Evolutionary conservation across 1,139 yeast genomes (phyloP), one percentile per base, ranked within the genome.

Genomic region (Hyphopichia wangnamkhiaoensis): DNA sequence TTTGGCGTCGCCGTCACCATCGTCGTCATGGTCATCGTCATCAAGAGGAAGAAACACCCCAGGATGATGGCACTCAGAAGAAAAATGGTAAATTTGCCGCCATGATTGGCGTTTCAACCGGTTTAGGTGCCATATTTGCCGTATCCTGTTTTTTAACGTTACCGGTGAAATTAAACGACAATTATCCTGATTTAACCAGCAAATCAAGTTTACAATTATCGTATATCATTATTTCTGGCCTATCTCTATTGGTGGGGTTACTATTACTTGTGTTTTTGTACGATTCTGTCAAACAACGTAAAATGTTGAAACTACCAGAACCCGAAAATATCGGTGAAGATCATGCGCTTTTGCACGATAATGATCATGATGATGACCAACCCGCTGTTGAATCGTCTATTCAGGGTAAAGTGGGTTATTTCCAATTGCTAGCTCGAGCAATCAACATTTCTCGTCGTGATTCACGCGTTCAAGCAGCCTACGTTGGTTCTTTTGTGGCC

Each of bases 61-160:
- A n/a, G 9, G 29, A 8, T 15, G 10, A 12, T 9, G 21, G n/a
- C 21, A 10, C 26, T 5, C 38, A 17, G 17, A 44, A 48, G 15
- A 65, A 65, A 40, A 79, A 74, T 48, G 88, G 88, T 2, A 76
- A 72, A 47, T 63, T 73, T 41, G 73, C 85, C 0, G 84, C 88
- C 0, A 50, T 80, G 31, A 73, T 84, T 35, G 91, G 91, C 0
- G 56, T 82, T 3, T 64, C 76, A 35, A 70, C 86, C 10, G 91
- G 91, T 0, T 51, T 80, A 10, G 93, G 93, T 29, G 93, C 91
- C 1, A 72, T 80, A 1, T 76, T 78, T 46, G 65, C 84, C 0
- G 84, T 79, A 2, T 58, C 74, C 1, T 58, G 64, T 29, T 73
- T 76, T 37, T 56, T 80, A 23, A 71, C 84, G 4, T 56, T 72